phyloP scores from a whole-genome alignment of 2,329 filamentous ascomycete species.

The Teratosphaeria nubilosa region DNA sequence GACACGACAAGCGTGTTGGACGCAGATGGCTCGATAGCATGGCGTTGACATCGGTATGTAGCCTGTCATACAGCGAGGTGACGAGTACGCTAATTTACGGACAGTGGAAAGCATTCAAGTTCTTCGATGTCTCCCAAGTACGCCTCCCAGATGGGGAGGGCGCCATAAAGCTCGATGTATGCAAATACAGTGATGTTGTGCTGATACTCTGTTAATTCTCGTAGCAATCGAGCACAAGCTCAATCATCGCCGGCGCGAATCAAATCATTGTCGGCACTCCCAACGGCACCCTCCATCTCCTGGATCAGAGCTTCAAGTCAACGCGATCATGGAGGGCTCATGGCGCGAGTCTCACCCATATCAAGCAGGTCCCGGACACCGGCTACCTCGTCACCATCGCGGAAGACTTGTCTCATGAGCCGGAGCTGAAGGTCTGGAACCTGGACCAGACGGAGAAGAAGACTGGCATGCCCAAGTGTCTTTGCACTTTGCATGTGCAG shows the following conservation, averaged over 20 bases:
- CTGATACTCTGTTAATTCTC: constrained; percentile 8
- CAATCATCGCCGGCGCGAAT: constrained; percentile 75
- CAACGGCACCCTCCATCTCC: constrained; percentile 77
- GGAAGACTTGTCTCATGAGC: constrained; percentile 80
- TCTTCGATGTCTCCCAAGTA: constrained; percentile 90
- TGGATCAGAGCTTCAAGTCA: constrained; percentile 80
- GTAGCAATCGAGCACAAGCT: constrained; percentile 59
- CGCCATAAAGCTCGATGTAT: constrained; percentile 33
- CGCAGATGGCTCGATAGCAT: constrained; percentile 21
- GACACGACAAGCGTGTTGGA: background rate
- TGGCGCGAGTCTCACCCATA: constrained; percentile 72
- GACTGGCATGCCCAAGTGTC: constrained; percentile 76
- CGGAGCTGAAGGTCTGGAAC: constrained; percentile 93
- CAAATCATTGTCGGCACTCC: constrained; percentile 81
- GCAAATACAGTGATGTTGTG: background rate
- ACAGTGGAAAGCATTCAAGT: constrained; percentile 98
- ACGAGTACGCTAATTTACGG: constrained; percentile 4
- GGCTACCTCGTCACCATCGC: constrained; percentile 75
- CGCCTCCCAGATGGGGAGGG: constrained; percentile 70
- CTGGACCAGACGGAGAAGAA: constrained; percentile 91
- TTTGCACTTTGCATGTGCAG: constrained; percentile 75
- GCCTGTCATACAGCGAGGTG: background rate
- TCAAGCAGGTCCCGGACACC: constrained; percentile 84
- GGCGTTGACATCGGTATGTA: constrained; percentile 24
- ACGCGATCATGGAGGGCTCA: constrained; percentile 79